Base-by-base conservation (phyloP, 2,329 filamentous ascomycete species). In the Tolypocladium ovalisporum region DNA sequence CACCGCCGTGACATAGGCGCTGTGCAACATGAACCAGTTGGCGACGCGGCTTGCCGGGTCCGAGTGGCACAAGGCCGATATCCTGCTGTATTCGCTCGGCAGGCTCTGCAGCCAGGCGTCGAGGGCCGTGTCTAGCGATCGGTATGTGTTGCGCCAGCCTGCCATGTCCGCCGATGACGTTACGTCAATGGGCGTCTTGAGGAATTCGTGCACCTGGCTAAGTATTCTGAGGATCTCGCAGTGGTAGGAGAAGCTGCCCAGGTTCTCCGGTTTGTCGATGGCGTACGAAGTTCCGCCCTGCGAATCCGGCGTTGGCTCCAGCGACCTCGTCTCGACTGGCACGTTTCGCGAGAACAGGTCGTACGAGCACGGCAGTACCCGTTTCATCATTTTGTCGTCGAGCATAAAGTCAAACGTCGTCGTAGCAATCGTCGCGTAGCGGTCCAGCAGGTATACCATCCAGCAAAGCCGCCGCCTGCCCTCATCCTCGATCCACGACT, bases 1-100 rank as follows among this genome's bases (percentile, higher is more conserved):
- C 7, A 75, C 74, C 3, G 73, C 68, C 0, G 73, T 75, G 15
- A 76, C 73, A 52, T 75, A 76, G 9, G 74, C 74, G 60, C 74
- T 75, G 32, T 76, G 74, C 10, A 76, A 64, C 72, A 76, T 74
- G 58, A 76, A 75, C 74, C 73, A 76, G 60, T 76, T 76, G n/a
- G 74, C 74, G 1, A 76, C 74, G 1, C 74, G 71, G 55, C 73
- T 75, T 2, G 73, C 74, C 3, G 74, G 74, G 22, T 76, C 74
- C 6, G 74, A 75, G 62, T 76, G 74, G 42, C 74, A 76, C 13
- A 76, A 64, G 1, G 74, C 72, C 9, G 73, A 75, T 29, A 76
- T 75, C n/a, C 71, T 72, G 65, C 72, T 71, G 57, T 76, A 76
- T 55, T 76, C 74, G 60, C 73, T 73, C 1, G 74, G 74, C 15